Percentiles rank a stretch among this genome's conserved stretches.
Conservation (phyloP, 345 rosid species). For the Pistacia integerrima region DNA sequence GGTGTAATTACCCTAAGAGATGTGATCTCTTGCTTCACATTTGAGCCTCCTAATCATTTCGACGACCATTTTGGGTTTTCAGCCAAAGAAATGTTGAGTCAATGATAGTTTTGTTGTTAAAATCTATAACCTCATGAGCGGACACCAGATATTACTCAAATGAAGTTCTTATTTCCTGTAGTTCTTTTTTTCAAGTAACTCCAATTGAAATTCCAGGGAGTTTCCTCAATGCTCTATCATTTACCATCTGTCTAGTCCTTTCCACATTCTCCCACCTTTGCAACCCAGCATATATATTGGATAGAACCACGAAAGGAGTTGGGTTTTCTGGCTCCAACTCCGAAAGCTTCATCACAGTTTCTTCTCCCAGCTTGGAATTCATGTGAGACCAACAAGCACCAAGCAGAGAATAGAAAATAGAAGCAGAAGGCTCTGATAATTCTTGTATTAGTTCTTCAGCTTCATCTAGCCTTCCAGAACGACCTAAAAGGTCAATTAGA, state of each 20-base stretch:
- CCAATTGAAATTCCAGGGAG: constrained; percentile 52
- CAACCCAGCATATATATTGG: constrained; percentile 56
- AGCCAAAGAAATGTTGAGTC: constrained; percentile 54
- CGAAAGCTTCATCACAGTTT: constrained; percentile 47
- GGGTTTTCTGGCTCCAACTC: constrained; percentile 58
- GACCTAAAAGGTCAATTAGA: constrained; percentile 59
- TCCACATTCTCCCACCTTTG: constrained; percentile 61
- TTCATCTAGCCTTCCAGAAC: constrained; percentile 56
- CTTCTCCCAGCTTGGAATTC: constrained; percentile 52
- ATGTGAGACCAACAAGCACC: constrained; percentile 56
- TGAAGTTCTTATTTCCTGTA: neutral
- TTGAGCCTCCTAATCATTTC: constrained; percentile 71
- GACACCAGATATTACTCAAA: neutral
- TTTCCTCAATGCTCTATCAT: constrained; percentile 48
- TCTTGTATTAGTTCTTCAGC: constrained; percentile 47
- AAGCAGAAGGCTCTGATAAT: constrained; percentile 46
- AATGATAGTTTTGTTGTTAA: constrained; percentile 30
- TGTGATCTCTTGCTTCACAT: constrained; percentile 84
- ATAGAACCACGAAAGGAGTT: constrained; percentile 55
- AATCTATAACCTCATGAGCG: constrained; percentile 4
- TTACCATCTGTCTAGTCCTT: constrained; percentile 47
- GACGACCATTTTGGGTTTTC: constrained; percentile 64
- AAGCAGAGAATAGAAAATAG: constrained; percentile 58
- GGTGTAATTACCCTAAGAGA: constrained; percentile 91
- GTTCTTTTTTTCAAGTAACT: constrained; percentile 26